Evolutionary conservation across 2,329 filamentous ascomycete species (phyloP).

Genomic region (Xylaria sp.): DNA sequence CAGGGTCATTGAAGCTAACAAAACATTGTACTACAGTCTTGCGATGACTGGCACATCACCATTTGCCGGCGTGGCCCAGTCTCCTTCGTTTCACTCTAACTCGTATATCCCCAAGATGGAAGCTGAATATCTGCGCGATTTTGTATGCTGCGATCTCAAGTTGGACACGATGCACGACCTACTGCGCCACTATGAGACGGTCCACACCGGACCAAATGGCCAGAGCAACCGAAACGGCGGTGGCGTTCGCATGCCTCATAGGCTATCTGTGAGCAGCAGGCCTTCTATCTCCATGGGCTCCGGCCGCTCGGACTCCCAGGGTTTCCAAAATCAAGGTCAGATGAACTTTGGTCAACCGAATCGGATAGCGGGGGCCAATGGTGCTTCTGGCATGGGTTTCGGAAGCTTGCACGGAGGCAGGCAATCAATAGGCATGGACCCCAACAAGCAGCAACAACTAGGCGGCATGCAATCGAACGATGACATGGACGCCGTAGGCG

Average conservation of each 20-base stretch:
- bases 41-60: slow-evolving; percentile 98
- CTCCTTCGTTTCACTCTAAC: slow-evolving; percentile 95
- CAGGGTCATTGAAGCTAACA: slow-evolving; percentile 41
- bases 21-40: slow-evolving; percentile 68
- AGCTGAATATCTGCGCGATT: slow-evolving; percentile 97
- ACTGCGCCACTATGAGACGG: slow-evolving; percentile 95
- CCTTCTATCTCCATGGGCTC: slow-evolving; percentile 45
- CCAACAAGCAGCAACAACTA: slow-evolving; percentile 55
- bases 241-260: slow-evolving; percentile 47
- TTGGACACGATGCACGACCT: slow-evolving; percentile 93
- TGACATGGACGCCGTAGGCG: slow-evolving; percentile 86
- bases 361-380: slow-evolving; percentile 40
- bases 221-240: slow-evolving; percentile 47
- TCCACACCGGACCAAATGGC: slow-evolving; percentile 78
- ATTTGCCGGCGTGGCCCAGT: slow-evolving; percentile 79
- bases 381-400: slow-evolving; percentile 43
- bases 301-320: slow-evolving; percentile 47
- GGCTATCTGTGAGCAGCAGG: slow-evolving; percentile 48
- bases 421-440: slow-evolving; percentile 44
- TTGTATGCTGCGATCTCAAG: slow-evolving; percentile 91
- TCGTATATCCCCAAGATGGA: slow-evolving; percentile 97
- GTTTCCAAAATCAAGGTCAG: slow-evolving; percentile 45
- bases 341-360: slow-evolving; percentile 49
- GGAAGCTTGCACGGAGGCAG: slow-evolving; percentile 56
- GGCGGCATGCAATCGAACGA: slow-evolving; percentile 59